Percentiles rank a stretch among this genome's conserved stretches.
Evolutionary conservation across 2,329 filamentous ascomycete genomes (phyloP).

Genomic region (Amauroascus verrucosus): DNA sequence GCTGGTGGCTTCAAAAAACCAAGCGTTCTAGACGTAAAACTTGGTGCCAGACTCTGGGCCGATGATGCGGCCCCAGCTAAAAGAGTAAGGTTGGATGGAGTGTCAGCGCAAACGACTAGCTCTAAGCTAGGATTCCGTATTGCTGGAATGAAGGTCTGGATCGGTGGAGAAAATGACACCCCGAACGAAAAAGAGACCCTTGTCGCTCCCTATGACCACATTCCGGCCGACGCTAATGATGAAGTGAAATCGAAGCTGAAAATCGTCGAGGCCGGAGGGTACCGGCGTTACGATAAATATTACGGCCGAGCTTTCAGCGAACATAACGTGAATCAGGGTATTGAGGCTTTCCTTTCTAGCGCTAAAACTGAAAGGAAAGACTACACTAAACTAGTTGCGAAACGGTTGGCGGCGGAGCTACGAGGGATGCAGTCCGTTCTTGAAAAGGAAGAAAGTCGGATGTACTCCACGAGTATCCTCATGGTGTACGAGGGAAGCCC

Average conservation of each 20-base stretch:
- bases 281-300: slow-evolving; percentile 54
- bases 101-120: slow-evolving; percentile 50
- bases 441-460: slow-evolving; percentile 51
- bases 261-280: slow-evolving; percentile 42
- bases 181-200: slow-evolving; percentile 25
- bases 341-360: slow-evolving; percentile 47
- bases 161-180: slow-evolving; percentile 23
- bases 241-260: slow-evolving; percentile 38
- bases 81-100: slow-evolving; percentile 48
- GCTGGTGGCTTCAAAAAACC: slow-evolving; percentile 69
- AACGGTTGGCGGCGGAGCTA: slow-evolving; percentile 34
- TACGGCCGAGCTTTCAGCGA: slow-evolving; percentile 52
- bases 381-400: slow-evolving; percentile 36
- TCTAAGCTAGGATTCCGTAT: slow-evolving; percentile 53
- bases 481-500: slow-evolving; percentile 58
- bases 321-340: slow-evolving; percentile 47
- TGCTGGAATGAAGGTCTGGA: slow-evolving; percentile 55
- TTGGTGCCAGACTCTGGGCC: slow-evolving; percentile 77
- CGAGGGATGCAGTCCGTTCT: slow-evolving; percentile 39
- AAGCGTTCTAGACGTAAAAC: slow-evolving; percentile 88
- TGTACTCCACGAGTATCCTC: slow-evolving; percentile 57
- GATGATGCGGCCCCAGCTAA: slow-evolving; percentile 54
- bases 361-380: slow-evolving; percentile 33
- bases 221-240: slow-evolving; percentile 42
- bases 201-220: slow-evolving; percentile 28